Evolutionary conservation across 176 grass and related monocot genomes (phyloP), one percentile per base, ranked within the genome.

Genomic region (Phyllostachys edulis): DNA sequence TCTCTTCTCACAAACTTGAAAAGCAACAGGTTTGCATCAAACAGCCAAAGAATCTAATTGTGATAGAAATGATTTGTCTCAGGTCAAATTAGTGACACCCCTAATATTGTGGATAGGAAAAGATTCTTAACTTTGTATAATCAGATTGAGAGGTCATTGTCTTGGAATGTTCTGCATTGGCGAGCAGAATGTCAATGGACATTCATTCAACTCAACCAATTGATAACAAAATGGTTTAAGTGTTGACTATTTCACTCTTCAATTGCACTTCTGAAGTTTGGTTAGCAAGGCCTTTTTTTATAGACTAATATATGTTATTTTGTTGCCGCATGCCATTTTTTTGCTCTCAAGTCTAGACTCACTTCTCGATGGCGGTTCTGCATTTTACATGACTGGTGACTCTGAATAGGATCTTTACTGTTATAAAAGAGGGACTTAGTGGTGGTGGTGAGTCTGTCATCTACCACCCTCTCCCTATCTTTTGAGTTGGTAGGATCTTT

Each of bases 61-160:
- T 73, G 71, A 65, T 11, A 39, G 34, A 65, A 75, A 40, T 65
- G 64, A 75, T 84, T 84, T 52, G 14, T 51, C 60, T 38, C 14
- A 15, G 8, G 37, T 66, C 21, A 66, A 81, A 29, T 65, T 38
- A 29, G n/a, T 84, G 46, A 84, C 40, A 40, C 9, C n/a, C 32
- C 7, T 73, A 69, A 40, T 52, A 10, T 59, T 32, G 34, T 78
- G 3, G 7, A 37, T 70, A 49, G 64, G 73, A 57, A 55, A 57
- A 60, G 4, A 77, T 46, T 55, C 38, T 78, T 59, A 61, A 59
- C 45, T 40, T 54, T 69, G 32, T 56, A 39, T 63, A 73, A 73
- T 41, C 24, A 62, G 26, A 49, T 73, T 37, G 55, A 32, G 54
- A 49, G 57, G 26, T 44, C 52, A 46, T 45, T 38, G 12, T 45